phyloP scores from a whole-genome alignment of 108 stramenopile genomes.

The Skeletonema grethae region DNA sequence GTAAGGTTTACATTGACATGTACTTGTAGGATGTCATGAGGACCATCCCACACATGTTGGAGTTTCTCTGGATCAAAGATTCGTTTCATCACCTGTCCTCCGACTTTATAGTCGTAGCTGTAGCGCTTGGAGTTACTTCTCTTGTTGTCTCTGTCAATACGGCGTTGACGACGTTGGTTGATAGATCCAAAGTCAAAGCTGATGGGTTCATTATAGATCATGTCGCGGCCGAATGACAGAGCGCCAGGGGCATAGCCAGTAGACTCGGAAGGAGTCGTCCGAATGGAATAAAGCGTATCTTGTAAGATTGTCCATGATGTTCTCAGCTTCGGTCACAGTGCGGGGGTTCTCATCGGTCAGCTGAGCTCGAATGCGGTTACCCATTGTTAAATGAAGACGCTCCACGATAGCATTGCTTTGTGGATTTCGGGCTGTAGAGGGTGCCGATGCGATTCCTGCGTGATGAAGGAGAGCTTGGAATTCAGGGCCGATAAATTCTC shows the following conservation, averaged over 20 bases:
- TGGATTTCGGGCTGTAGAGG: no score
- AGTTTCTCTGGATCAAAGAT: background rate
- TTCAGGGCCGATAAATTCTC: no score
- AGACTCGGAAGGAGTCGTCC: conserved; percentile 11
- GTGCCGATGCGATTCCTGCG: no score
- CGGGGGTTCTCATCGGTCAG: no score
- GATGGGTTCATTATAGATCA: conserved; percentile 42
- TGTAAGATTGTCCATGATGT: background rate
- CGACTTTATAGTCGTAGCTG: background rate
- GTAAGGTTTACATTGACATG: no score
- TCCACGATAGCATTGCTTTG: no score
- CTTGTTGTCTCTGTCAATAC: background rate
- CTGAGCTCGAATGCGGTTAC: no score
- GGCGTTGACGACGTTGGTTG: background rate
- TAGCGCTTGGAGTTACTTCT: background rate
- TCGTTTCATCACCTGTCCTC: background rate
- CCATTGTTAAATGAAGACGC: no score
- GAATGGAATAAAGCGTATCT: conserved; percentile 23
- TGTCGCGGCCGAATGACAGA: conserved; percentile 43
- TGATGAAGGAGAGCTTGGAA: no score
- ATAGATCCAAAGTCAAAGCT: conserved; percentile 17
- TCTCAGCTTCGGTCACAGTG: no score
- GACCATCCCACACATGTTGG: no score
- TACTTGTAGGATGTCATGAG: no score
- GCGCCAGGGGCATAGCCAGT: conserved; percentile 42